Percentiles rank a stretch among this genome's conserved stretches.
phyloP scores from a whole-genome alignment of 176 grass and related monocot genomes.

The Aegilops speltoides region DNA sequence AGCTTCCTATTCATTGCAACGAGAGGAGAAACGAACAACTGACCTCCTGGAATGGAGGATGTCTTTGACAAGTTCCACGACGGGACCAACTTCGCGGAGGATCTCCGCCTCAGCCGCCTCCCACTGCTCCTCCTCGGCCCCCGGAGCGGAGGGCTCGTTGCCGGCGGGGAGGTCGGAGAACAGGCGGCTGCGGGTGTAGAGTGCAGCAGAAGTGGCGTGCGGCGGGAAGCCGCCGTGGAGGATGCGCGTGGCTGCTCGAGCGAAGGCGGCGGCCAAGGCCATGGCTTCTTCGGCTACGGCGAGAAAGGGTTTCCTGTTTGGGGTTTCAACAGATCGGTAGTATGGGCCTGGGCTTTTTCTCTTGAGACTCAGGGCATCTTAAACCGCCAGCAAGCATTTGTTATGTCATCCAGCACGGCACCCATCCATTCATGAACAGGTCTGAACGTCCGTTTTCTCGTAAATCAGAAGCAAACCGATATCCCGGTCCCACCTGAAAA shows the following conservation, averaged over 20 bases:
- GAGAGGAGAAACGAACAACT: not conserved
- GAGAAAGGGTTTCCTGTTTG: not conserved
- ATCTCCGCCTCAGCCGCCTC: constrained; percentile 34
- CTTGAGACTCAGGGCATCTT: not conserved
- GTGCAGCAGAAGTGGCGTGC: not conserved
- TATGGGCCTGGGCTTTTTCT: not conserved
- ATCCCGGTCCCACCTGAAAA: too few species aligned
- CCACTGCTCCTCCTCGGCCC: not conserved
- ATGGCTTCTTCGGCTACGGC: constrained; percentile 18
- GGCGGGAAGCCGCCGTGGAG: constrained; percentile 16
- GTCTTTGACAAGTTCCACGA: constrained; percentile 25
- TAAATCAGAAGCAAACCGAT: too few species aligned
- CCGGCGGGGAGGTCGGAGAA: constrained; percentile 17
- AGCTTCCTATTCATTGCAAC: not conserved
- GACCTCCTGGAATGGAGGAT: constrained; percentile 30
- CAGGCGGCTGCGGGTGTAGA: not conserved
- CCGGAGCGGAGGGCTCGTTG: constrained; percentile 10
- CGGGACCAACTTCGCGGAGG: constrained; percentile 20
- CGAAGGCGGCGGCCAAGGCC: constrained; percentile 29
- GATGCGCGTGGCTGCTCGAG: constrained; percentile 28
- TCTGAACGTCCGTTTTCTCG: too few species aligned
- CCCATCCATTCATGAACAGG: too few species aligned
- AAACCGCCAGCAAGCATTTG: too few species aligned
- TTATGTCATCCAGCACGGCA: too few species aligned
- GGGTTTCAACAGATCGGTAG: not conserved